Base-by-base conservation (phyloP, 2,329 filamentous ascomycete species). In the Nigrospora sphaerica region DNA sequence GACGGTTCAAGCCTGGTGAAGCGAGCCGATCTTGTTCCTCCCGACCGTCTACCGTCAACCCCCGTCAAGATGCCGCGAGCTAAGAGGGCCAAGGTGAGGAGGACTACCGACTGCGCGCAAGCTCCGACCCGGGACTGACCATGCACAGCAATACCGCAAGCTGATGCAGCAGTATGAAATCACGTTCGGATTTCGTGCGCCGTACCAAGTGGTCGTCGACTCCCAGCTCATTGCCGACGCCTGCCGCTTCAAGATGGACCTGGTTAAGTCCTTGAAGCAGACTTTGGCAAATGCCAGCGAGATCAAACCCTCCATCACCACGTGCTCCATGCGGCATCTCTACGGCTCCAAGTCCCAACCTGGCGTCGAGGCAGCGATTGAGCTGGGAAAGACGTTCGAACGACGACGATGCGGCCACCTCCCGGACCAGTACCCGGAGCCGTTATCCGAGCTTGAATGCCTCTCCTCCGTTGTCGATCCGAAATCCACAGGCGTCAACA, bases 131-230 rank as follows among this genome's bases (percentile, higher is more conserved):
- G 23, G 23, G 23, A 28, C 23, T 28, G 10, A 28, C 23, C 23
- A 28, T 6, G 34, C 14, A 36, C 34, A 36, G 42, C 83, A 85
- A 58, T 90, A 89, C 65, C 81, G 84, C 62, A 96, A 96, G 81
- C 82, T 96, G 60, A 95, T 98, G 84, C 85, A 89, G 68, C 85
- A 92, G 62, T 95, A 91, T 77, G 82, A 84, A 86, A 50, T 96
- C 96, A 83, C 82, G 50, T 96, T 95, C 63, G 85, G 86, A 50
- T 96, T 96, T 66, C 88, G 91, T 56, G 87, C 93, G 69, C 90
- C 93, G 12, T 97, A 96, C 70, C 93, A 97, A 70, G 85, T 95
- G 44, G 73, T 95, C 38, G 83, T 96, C 50, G 91, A 95, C 62
- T 87, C 88, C 49, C 82, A 90, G 53, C 88, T 97, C 57, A 78